A percentile compares a stretch with the other conserved stretches of the same genome.
These are phyloP conservation scores for Ajuga reptans DNA, from an alignment of 305 asterid species.

Conservation along the genomic window DNA sequence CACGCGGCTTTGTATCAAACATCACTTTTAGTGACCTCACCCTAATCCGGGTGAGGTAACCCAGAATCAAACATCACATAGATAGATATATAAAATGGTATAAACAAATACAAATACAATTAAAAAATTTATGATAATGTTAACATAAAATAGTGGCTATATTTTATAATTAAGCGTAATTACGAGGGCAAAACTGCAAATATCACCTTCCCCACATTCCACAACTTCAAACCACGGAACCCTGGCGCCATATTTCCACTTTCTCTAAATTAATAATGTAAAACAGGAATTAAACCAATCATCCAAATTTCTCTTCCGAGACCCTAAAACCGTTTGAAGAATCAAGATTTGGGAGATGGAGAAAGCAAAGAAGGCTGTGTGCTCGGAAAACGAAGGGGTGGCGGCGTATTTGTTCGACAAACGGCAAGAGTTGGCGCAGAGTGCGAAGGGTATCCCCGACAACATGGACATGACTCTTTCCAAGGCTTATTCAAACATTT, in stretches of 20 bases:
- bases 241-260: constrained; percentile 31
- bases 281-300: constrained; percentile 11
- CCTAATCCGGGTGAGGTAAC: too few relatives aligned
- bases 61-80: too few relatives aligned
- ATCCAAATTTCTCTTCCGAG: background rate
- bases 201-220: background rate
- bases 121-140: too few relatives aligned
- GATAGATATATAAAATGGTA: too few relatives aligned
- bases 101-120: too few relatives aligned
- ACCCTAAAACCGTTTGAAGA: constrained; percentile 2
- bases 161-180: background rate
- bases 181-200: constrained; percentile 1
- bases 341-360: constrained; percentile 33
- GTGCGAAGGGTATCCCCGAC: constrained; percentile 63
- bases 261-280: background rate
- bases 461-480: constrained; percentile 52
- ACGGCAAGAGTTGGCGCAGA: constrained; percentile 59
- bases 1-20: too few relatives aligned
- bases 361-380: constrained; percentile 33
- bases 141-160: too few relatives aligned
- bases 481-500: constrained; percentile 65
- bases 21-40: too few relatives aligned
- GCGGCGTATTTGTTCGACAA: constrained; percentile 56
- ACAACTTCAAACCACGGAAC: constrained; percentile 23
- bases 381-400: constrained; percentile 60